phyloP scores from a whole-genome alignment of 495 filamentous ascomycete genomes.

The Aspergillus sclerotioniger region DNA sequence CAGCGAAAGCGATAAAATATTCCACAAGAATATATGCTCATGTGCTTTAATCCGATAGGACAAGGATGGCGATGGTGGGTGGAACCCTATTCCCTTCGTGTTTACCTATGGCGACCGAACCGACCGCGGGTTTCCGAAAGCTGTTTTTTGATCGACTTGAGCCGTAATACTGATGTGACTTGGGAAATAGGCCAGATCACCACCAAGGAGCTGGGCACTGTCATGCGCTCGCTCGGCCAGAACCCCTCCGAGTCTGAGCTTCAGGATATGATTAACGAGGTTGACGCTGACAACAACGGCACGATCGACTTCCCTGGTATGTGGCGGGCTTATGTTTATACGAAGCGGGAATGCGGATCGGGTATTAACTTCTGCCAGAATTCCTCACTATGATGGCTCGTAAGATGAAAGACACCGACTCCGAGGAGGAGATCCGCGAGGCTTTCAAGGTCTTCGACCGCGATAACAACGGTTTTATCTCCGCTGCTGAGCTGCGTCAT shows the following conservation, averaged over 20 bases:
- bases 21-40: conserved; percentile 17
- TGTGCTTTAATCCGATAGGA: conserved; percentile 58
- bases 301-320: conserved; percentile 98
- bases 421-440: conserved; percentile 98
- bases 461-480: conserved; percentile 99
- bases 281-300: conserved; percentile 99
- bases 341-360: background rate
- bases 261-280: conserved; percentile 99
- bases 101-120: background rate
- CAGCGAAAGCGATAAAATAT: background rate
- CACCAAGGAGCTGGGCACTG: conserved; percentile 97
- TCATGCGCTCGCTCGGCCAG: conserved; percentile 99
- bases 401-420: conserved; percentile 99
- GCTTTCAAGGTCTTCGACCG: conserved; percentile 97
- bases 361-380: conserved; percentile 52
- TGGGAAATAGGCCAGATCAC: conserved; percentile 84
- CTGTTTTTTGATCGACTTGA: background rate
- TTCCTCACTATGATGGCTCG: conserved; percentile 99
- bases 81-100: conserved; percentile 12
- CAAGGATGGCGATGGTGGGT: conserved; percentile 99
- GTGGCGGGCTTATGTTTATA: conserved; percentile 15
- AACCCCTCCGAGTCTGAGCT: conserved; percentile 98
- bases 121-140: background rate
- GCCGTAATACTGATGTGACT: conserved; percentile 1
- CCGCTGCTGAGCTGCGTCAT: conserved; percentile 92